Conservation (phyloP, 768 basidiomycete genomes). For the Leccinum disarticulatum region DNA sequence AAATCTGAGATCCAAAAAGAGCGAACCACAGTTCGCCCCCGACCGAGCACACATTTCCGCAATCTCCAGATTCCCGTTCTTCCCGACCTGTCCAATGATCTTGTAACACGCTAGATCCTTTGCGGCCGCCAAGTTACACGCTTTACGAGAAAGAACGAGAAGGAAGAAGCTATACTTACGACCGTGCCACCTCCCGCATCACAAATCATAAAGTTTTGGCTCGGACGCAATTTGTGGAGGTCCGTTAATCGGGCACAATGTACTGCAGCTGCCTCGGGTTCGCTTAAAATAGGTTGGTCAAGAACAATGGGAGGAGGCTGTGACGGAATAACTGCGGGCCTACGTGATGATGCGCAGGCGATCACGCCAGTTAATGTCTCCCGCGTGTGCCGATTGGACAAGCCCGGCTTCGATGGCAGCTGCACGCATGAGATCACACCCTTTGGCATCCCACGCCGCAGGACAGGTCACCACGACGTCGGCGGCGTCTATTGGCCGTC, state of each 20-base stretch:
- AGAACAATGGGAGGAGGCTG: neutral
- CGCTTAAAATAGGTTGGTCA: constrained; percentile 36
- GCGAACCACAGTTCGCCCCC: constrained; percentile 83
- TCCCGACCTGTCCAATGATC: constrained; percentile 77
- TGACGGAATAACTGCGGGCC: constrained; percentile 13
- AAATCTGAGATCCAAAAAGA: constrained; percentile 87
- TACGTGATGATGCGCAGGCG: constrained; percentile 80
- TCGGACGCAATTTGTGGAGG: constrained; percentile 73
- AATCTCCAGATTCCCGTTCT: constrained; percentile 81
- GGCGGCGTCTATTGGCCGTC: constrained; percentile 57
- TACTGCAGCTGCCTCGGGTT: constrained; percentile 86
- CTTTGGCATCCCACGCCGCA: constrained; percentile 87
- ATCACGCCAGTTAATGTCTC: constrained; percentile 76
- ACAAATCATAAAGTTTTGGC: constrained; percentile 89
- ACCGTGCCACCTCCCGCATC: constrained; percentile 88
- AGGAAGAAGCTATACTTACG: constrained; percentile 34
- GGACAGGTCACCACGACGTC: constrained; percentile 87
- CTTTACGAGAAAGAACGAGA: neutral
- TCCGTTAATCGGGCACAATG: constrained; percentile 83
- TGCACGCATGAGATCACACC: constrained; percentile 82
- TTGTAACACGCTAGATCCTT: constrained; percentile 58
- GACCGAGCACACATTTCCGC: constrained; percentile 88
- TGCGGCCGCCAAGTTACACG: constrained; percentile 12
- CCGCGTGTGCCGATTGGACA: constrained; percentile 67
- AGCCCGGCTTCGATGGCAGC: constrained; percentile 81